phyloP scores from a whole-genome alignment of 2,329 filamentous ascomycete genomes.

The Diaporthe sp. region DNA sequence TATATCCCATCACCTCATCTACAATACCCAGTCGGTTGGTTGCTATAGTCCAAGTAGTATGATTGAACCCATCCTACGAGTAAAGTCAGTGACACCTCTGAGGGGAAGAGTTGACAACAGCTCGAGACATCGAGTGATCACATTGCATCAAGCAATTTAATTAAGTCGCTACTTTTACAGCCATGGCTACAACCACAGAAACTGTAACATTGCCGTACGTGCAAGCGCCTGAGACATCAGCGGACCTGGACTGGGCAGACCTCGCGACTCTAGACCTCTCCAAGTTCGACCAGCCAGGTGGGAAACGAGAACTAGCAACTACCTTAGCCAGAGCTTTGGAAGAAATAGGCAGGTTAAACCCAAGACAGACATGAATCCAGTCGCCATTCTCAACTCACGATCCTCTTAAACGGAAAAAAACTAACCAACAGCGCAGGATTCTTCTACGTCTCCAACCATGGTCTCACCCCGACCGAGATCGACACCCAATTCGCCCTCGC shows the following conservation, averaged over 20 bases:
- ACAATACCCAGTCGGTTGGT: no score
- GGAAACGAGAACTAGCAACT: conserved; percentile 45
- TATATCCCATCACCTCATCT: neutral
- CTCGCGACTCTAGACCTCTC: conserved; percentile 37
- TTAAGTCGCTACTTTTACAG: neutral
- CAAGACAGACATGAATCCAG: neutral
- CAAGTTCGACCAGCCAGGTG: conserved; percentile 36
- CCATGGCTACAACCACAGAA: neutral
- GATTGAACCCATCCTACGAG: no score
- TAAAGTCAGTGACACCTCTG: neutral
- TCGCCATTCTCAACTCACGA: no score
- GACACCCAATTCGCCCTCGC: conserved; percentile 69
- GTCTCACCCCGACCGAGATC: conserved; percentile 67
- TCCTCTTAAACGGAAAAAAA: no score
- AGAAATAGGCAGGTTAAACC: conserved; percentile 30
- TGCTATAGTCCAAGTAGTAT: neutral
- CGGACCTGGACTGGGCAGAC: conserved; percentile 22
- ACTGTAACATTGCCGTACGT: neutral
- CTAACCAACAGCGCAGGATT: conserved; percentile 49
- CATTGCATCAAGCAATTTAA: neutral
- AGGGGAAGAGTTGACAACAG: no score
- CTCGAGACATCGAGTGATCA: neutral
- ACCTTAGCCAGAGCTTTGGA: conserved; percentile 24
- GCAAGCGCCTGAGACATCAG: conserved; percentile 13
- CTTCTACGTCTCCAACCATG: conserved; percentile 72